These are phyloP conservation scores for Fonsecaea multimorphosa DNA, from an alignment of 2,329 filamentous ascomycete species.

Conservation along the genomic window DNA sequence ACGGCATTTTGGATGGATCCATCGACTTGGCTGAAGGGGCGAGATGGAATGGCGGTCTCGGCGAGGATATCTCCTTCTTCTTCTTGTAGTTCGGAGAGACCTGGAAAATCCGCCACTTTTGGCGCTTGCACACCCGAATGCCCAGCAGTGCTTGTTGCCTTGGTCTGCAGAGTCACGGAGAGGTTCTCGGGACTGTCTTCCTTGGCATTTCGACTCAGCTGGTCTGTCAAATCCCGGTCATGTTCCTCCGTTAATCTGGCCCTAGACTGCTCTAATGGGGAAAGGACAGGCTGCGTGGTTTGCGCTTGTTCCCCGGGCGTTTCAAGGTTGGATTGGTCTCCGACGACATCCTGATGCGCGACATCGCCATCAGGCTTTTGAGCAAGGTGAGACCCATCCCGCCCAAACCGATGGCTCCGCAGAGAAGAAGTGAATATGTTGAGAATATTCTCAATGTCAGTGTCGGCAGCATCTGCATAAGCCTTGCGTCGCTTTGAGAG, in stretches of 20 bases:
- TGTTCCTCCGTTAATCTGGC: background rate
- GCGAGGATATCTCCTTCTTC: background rate
- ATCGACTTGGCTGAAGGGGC: slow-evolving; percentile 2
- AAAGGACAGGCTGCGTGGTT: too few relatives aligned
- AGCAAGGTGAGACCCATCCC: background rate
- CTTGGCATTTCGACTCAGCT: background rate
- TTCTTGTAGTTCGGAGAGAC: background rate
- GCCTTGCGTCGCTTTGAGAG: slow-evolving; percentile 8
- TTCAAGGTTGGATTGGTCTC: background rate
- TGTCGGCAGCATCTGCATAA: slow-evolving; percentile 17
- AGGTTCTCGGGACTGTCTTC: background rate
- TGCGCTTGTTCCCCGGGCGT: background rate
- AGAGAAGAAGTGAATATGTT: slow-evolving; percentile 27
- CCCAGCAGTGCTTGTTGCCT: background rate
- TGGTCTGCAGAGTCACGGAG: background rate
- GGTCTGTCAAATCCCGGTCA: background rate
- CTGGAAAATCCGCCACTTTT: background rate
- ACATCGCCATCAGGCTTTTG: background rate
- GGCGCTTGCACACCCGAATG: too few relatives aligned
- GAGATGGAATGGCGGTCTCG: background rate
- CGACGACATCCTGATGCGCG: background rate
- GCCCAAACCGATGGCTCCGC: slow-evolving; percentile 11
- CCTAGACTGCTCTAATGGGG: too few relatives aligned
- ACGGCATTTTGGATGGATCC: background rate
- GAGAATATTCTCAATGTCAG: slow-evolving; percentile 30